Conservation (phyloP, 768 basidiomycete species). For the Russula griseocarnosa region DNA sequence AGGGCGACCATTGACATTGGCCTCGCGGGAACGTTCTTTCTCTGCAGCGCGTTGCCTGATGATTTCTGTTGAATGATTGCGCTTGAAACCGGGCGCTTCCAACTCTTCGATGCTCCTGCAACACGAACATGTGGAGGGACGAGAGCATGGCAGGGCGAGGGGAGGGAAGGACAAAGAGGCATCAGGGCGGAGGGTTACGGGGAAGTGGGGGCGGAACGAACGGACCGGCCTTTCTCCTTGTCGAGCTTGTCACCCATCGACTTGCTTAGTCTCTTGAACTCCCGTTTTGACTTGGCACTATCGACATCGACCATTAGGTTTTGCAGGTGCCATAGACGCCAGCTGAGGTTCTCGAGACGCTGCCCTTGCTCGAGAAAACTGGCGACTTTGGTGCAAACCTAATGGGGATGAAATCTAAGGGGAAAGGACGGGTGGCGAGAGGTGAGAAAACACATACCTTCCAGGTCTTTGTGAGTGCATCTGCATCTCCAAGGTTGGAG, state of each 20-base stretch:
- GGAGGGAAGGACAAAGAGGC: not conserved
- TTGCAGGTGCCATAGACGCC: slow-evolving; percentile 91
- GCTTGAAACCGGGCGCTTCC: slow-evolving; percentile 76
- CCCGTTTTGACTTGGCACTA: slow-evolving; percentile 82
- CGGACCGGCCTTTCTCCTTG: slow-evolving; percentile 87
- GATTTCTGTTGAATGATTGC: slow-evolving; percentile 73
- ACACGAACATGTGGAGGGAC: not conserved
- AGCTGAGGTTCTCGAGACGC: slow-evolving; percentile 86
- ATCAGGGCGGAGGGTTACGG: slow-evolving; percentile 24
- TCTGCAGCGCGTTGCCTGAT: slow-evolving; percentile 77
- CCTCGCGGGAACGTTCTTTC: slow-evolving; percentile 74
- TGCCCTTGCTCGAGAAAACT: slow-evolving; percentile 88
- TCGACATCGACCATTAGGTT: slow-evolving; percentile 88
- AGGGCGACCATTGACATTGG: slow-evolving; percentile 53
- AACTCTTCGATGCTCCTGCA: slow-evolving; percentile 79
- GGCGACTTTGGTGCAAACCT: slow-evolving; percentile 90
- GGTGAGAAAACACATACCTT: slow-evolving; percentile 50
- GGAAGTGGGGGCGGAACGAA: slow-evolving; percentile 26
- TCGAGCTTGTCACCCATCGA: slow-evolving; percentile 89
- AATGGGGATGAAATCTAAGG: not conserved
- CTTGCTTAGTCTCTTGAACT: slow-evolving; percentile 86
- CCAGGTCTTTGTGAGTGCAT: slow-evolving; percentile 87
- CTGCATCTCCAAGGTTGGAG: slow-evolving; percentile 80
- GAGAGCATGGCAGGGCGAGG: not conserved
- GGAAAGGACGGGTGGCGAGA: slow-evolving; percentile 1